A percentile compares a stretch with the other conserved stretches of the same genome.
phyloP scores from a whole-genome alignment of 768 basidiomycete species.

The Asterophora parasitica region DNA sequence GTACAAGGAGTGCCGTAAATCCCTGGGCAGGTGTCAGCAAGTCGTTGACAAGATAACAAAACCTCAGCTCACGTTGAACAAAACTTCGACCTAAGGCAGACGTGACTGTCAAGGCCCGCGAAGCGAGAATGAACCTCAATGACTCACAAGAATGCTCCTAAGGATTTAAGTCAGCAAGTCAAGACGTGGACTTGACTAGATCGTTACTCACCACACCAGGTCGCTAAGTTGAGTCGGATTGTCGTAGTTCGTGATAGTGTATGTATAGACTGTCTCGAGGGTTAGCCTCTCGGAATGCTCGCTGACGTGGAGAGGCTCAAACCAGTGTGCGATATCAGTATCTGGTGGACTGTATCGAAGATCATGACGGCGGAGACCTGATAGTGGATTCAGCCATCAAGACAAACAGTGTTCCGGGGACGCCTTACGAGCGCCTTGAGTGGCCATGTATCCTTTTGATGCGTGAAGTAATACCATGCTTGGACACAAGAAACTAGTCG shows the following conservation, averaged over 20 bases:
- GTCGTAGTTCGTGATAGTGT: slow-evolving; percentile 39
- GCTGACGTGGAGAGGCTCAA: slow-evolving; percentile 4
- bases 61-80: slow-evolving; percentile 40
- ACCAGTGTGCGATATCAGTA: slow-evolving; percentile 49
- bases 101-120: not conserved
- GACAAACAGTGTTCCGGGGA: not conserved
- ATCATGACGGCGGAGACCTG: slow-evolving; percentile 47
- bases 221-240: slow-evolving; percentile 21
- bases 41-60: not conserved
- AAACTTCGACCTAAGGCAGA: slow-evolving; percentile 36
- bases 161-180: not conserved
- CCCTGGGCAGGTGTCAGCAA: slow-evolving; percentile 23
- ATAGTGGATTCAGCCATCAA: not conserved
- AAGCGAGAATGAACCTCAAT: not conserved
- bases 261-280: slow-evolving; percentile 37
- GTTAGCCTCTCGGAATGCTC: not conserved
- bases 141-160: slow-evolving; percentile 34
- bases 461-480: slow-evolving; percentile 49
- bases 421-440: slow-evolving; percentile 40
- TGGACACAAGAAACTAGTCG: slow-evolving; percentile 49
- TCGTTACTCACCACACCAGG: slow-evolving; percentile 37
- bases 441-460: slow-evolving; percentile 47
- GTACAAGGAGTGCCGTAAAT: slow-evolving; percentile 44
- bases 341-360: slow-evolving; percentile 51
- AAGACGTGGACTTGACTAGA: not conserved